Evolutionary conservation across 2,329 filamentous ascomycete species (phyloP).

Genomic region (Beauveria rudraprayagi): DNA sequence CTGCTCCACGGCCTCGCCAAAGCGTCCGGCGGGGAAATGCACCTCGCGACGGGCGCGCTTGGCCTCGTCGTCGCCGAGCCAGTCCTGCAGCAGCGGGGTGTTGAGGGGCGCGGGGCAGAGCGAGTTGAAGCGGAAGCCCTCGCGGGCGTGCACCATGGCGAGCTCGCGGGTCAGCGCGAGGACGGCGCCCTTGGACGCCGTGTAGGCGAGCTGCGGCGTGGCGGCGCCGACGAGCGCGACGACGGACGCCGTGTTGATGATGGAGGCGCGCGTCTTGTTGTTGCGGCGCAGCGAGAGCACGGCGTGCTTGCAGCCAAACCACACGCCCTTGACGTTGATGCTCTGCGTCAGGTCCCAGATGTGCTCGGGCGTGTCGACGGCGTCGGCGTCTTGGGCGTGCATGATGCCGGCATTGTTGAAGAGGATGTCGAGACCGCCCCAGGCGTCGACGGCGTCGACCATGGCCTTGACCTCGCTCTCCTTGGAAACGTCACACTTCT

Average conservation of each 20-base stretch:
- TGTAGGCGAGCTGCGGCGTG: constrained; percentile 87
- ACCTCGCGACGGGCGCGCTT: constrained; percentile 80
- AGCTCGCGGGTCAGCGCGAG: constrained; percentile 83
- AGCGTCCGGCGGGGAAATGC: constrained; percentile 81
- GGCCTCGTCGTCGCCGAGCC: constrained; percentile 76
- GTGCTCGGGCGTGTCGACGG: constrained; percentile 74
- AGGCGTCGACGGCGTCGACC: constrained; percentile 66
- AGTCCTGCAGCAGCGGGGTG: constrained; percentile 86
- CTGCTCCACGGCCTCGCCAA: constrained; percentile 91
- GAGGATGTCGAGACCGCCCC: constrained; percentile 84
- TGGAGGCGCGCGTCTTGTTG: constrained; percentile 68
- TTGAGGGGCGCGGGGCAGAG: constrained; percentile 88
- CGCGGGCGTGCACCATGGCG: constrained; percentile 83
- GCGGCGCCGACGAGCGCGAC: constrained; percentile 82
- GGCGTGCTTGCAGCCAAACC: constrained; percentile 90
- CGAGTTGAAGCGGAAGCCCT: constrained; percentile 83
- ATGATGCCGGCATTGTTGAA: constrained; percentile 99
- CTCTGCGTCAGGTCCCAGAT: constrained; percentile 92
- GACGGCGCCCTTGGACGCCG: constrained; percentile 87
- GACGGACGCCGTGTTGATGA: constrained; percentile 89
- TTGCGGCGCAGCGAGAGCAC: constrained; percentile 72
- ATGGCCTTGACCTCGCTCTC: constrained; percentile 70
- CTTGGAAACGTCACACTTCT: constrained; percentile 69
- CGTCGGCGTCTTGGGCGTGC: constrained; percentile 75
- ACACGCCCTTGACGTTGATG: constrained; percentile 98